These are phyloP conservation scores for Priceomyces medius DNA, from an alignment of 805 yeast genomes.

Conservation along the genomic window DNA sequence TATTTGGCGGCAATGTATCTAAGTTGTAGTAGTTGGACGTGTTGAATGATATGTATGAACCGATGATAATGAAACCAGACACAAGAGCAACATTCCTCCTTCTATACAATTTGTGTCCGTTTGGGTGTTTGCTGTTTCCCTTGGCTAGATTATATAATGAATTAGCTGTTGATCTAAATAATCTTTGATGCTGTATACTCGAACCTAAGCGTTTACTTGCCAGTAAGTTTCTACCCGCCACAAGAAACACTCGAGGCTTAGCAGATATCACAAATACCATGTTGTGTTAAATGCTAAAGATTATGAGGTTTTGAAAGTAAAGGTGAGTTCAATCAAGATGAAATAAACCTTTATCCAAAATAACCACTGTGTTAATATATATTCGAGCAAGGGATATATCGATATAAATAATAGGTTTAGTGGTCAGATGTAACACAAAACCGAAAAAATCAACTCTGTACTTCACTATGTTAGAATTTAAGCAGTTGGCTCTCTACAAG, in stretches of 20 bases:
- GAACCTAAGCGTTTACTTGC: slow-evolving; percentile 16
- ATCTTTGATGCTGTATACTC: slow-evolving; percentile 7
- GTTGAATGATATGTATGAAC: slow-evolving; percentile 40
- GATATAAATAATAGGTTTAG: not conserved
- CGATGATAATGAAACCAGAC: slow-evolving; percentile 43
- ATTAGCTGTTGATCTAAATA: slow-evolving; percentile 13
- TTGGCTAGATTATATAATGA: slow-evolving; percentile 7
- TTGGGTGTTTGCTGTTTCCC: slow-evolving; percentile 4
- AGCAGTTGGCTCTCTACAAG: too few species aligned
- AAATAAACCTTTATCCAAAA: not conserved
- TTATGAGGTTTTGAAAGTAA: not conserved
- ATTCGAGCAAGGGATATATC: not conserved
- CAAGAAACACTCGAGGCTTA: slow-evolving; percentile 19
- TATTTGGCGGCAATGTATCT: slow-evolving; percentile 33
- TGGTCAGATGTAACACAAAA: not conserved
- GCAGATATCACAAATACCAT: slow-evolving; percentile 24
- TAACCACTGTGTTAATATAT: not conserved
- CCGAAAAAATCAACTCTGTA: too few species aligned
- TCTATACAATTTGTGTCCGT: slow-evolving; percentile 17
- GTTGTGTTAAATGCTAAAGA: not conserved
- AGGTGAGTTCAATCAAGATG: not conserved
- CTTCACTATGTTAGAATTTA: too few species aligned
- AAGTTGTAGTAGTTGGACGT: slow-evolving; percentile 41
- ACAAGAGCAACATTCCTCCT: slow-evolving; percentile 39
- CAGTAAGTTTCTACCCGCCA: slow-evolving; percentile 15